phyloP scores from a whole-genome alignment of 2,329 filamentous ascomycete species.

The Scortechinia acanthostroma region DNA sequence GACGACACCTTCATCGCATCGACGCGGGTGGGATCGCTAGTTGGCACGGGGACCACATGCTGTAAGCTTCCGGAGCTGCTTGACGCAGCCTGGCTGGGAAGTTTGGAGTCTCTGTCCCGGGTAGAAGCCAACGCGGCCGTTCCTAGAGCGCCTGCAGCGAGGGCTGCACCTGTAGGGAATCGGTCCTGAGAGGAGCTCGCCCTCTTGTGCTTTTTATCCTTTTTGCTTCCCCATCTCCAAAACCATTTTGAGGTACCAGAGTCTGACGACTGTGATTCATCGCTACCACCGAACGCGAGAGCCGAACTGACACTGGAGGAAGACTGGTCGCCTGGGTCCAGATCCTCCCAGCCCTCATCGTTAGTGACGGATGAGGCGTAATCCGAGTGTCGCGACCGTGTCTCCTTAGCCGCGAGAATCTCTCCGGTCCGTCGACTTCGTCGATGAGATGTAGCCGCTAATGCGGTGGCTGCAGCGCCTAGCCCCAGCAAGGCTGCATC shows the following conservation, averaged over 20 bases:
- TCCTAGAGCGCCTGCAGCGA: not conserved
- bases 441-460: not conserved
- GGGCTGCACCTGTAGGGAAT: not conserved
- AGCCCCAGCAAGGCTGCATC: not conserved
- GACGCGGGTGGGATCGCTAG: not conserved
- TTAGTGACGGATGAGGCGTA: not conserved
- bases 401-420: not conserved
- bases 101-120: not conserved
- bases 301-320: not conserved
- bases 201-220: not conserved
- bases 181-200: not conserved
- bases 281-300: not conserved
- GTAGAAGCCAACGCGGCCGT: not conserved
- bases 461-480: not conserved
- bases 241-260: not conserved
- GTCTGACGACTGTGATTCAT: not conserved
- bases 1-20: not conserved
- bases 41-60: not conserved
- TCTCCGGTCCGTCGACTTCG: not conserved
- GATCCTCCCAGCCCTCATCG: not conserved
- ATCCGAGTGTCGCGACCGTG: not conserved
- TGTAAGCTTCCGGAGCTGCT: not conserved
- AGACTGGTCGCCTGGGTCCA: not conserved
- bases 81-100: not conserved
- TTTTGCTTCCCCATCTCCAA: conserved; percentile 1